phyloP scores from a whole-genome alignment of 306 rosid species.

The Dryas drummondii region DNA sequence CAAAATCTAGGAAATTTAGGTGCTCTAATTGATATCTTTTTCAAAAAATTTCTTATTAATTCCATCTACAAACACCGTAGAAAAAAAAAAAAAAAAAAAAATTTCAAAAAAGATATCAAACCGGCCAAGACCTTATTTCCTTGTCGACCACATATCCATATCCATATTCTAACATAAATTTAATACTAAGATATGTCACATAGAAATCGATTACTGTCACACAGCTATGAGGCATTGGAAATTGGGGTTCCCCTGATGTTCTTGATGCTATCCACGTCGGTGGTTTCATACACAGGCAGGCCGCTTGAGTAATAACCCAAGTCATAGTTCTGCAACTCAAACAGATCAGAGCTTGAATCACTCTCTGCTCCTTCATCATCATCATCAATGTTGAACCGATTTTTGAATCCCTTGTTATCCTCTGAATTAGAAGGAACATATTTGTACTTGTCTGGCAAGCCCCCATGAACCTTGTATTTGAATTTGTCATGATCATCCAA shows the following conservation, averaged over 20 bases:
- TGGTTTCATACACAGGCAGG: conserved; percentile 93
- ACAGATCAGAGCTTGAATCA: conserved; percentile 96
- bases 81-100: no score
- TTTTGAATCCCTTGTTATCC: conserved; percentile 38
- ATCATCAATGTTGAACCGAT: conserved; percentile 32
- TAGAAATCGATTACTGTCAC: no score
- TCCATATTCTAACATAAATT: neutral
- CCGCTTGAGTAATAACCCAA: conserved; percentile 73
- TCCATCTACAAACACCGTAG: no score
- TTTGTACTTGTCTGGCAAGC: conserved; percentile 47
- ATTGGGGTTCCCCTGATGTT: conserved; percentile 62
- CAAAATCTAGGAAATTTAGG: conserved; percentile 30
- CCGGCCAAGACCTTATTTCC: neutral
- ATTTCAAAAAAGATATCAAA: no score
- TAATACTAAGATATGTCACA: neutral
- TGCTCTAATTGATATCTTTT: no score
- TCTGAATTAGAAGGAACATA: conserved; percentile 18
- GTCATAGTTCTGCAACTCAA: conserved; percentile 92
- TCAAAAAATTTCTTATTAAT: no score
- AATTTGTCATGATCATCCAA: conserved; percentile 38
- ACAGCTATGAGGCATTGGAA: conserved; percentile 48
- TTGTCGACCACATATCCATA: conserved; percentile 37
- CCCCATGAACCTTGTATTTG: conserved; percentile 28
- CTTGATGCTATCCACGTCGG: conserved; percentile 87
- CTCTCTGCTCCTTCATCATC: conserved; percentile 71